Conservation (phyloP, 108 stramenopile genomes). For the Pseudonitzschia delicatissima region DNA sequence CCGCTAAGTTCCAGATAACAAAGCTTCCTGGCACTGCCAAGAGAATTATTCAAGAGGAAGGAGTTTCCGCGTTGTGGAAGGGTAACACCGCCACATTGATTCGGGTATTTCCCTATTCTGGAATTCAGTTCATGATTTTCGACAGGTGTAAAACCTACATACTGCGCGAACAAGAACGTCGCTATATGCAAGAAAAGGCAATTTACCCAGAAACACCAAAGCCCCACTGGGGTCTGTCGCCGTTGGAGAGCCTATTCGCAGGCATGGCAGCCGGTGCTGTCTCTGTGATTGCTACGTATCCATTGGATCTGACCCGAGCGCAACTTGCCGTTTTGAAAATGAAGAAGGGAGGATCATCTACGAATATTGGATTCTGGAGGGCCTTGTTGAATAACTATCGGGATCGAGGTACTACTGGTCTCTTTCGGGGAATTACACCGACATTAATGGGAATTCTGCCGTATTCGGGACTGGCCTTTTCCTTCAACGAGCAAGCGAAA, state of each 20-base stretch:
- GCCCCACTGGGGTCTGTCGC: slow-evolving; percentile 64
- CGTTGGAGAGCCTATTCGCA: slow-evolving; percentile 74
- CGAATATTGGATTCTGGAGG: slow-evolving; percentile 26
- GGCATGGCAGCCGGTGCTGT: slow-evolving; percentile 89
- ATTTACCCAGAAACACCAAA: slow-evolving; percentile 19
- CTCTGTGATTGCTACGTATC: slow-evolving; percentile 90
- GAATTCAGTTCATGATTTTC: slow-evolving; percentile 97
- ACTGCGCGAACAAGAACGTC: slow-evolving; percentile 35
- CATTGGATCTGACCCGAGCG: slow-evolving; percentile 93
- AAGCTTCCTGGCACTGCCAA: slow-evolving; percentile 64
- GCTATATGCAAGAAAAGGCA: slow-evolving; percentile 4
- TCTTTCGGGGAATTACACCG: slow-evolving; percentile 89
- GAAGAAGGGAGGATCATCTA: slow-evolving; percentile 13
- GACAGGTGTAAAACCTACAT: slow-evolving; percentile 79
- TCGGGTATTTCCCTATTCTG: slow-evolving; percentile 95
- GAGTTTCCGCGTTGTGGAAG: slow-evolving; percentile 87
- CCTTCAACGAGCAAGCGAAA: slow-evolving; percentile 92
- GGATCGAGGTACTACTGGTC: slow-evolving; percentile 49
- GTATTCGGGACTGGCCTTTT: slow-evolving; percentile 93
- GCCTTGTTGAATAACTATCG: slow-evolving; percentile 43
- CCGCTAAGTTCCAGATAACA: slow-evolving; percentile 58
- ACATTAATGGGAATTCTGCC: slow-evolving; percentile 94
- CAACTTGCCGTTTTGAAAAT: slow-evolving; percentile 87
- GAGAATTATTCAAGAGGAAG: slow-evolving; percentile 74
- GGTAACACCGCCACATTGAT: slow-evolving; percentile 95